These are phyloP conservation scores for Beauveria pseudobassiana DNA, from an alignment of 2,329 filamentous ascomycete species.

Conservation along the genomic window DNA sequence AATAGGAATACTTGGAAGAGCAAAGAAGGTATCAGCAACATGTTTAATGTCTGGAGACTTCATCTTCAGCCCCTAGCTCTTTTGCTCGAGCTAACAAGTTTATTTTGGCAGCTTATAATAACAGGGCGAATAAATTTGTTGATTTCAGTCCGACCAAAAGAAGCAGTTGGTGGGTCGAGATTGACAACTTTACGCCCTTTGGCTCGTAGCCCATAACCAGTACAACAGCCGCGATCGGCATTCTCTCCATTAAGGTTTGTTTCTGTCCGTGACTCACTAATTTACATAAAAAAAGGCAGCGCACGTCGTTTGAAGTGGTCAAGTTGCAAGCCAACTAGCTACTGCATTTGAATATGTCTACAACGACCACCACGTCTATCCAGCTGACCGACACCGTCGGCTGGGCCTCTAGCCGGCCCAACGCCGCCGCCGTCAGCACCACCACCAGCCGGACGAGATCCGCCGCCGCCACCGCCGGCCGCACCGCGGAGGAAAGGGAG, in stretches of 20 bases:
- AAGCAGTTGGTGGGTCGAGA: too few relatives aligned
- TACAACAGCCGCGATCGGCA: not conserved
- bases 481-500: not conserved
- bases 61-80: too few relatives aligned
- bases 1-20: too few relatives aligned
- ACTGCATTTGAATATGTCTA: not conserved
- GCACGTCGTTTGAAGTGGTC: not conserved
- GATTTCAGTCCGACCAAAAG: too few relatives aligned
- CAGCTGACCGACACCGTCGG: slow-evolving; percentile 3
- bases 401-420: not conserved
- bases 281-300: not conserved
- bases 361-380: slow-evolving; percentile 6
- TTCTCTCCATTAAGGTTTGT: not conserved
- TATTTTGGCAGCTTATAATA: too few relatives aligned
- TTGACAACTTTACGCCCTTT: not conserved
- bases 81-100: too few relatives aligned
- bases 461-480: not conserved
- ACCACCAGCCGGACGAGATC: not conserved
- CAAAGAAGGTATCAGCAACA: too few relatives aligned
- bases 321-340: not conserved
- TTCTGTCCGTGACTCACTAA: not conserved
- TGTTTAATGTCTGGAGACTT: too few relatives aligned
- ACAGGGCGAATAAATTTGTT: too few relatives aligned
- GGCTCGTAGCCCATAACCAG: not conserved
- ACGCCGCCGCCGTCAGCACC: not conserved